Evolutionary conservation across 106 monocot genomes (phyloP), one percentile per base, ranked within the genome.

Genomic region (Dioscorea alata): DNA sequence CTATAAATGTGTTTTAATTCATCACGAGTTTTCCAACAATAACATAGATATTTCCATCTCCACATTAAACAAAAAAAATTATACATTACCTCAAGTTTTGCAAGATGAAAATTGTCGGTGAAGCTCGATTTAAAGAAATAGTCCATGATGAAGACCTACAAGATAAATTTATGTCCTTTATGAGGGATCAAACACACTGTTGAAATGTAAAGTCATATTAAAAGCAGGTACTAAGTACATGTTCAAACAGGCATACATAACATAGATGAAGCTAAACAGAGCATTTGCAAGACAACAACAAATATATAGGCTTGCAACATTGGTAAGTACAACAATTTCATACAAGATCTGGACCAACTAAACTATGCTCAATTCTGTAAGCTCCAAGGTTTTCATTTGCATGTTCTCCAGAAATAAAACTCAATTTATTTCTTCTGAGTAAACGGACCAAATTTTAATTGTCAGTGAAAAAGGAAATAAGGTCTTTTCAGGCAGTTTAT

Each of bases 121-220:
- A 99, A 73, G 61, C 35, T 83, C 74, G 92, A 79, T 69, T 49
- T 84, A 83, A 99, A 93, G 66, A 99, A 90, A 50, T 85, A 99
- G 79, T 99, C 93, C 65, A 66, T 60, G 73, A 99, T 93, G 60
- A 93, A 99, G 13, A 99, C 81, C 97, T 99, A 79, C 76, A 54
- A 54, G 54, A 16, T 54, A 18, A 19, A 54, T 13, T 42, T 0
- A 54, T 18, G 2, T 18, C 5, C 19, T 18, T 54, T 4, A 53
- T 16, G 18, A 54, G 5, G 4, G 4, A 14, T 19, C 5, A 18
- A 18, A 15, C 4, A 54, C 15, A 19, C 5, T 18, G 4, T 19
- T 54, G 18, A 54, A 54, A 54, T 19, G 15, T 54, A 0, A 18
- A 16, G 15, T 53, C 54, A 54, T 54, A 8, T 13, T 42, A 42